Evolutionary conservation across 2,329 filamentous ascomycete species (phyloP), one percentile per base, ranked within the genome.

Genomic region (Lasiodiplodia gonubiensis): DNA sequence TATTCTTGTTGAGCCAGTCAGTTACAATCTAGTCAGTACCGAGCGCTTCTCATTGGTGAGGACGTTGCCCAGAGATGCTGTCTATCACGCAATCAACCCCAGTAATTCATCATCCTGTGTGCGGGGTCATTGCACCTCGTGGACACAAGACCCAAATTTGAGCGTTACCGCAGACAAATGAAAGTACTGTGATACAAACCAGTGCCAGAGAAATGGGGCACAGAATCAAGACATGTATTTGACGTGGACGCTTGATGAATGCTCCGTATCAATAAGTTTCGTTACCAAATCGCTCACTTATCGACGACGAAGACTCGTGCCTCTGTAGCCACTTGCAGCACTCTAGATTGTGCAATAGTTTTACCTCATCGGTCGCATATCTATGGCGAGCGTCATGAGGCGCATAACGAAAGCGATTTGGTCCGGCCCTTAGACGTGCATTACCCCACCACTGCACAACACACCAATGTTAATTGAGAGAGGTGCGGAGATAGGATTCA

Each of bases 71-170:
- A 63, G 59, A 63, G 1, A 21, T 12, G 27, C 8, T 51, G 16
- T 8, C 11, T 48, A 63, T 63, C 42, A 63, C 59, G 59, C 46
- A 63, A 63, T 63, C 30, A 51, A 25, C 46, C 18, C 4, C 18
- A 18, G 16, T 25, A 37, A 63, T 63, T 63, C 30, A 25, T 48
- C 46, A 63, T 63, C 25, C 23, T 14, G 10, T 3, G 33, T 63
- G 59, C 59, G 59, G 59, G 59, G 42, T 63, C 18, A 14, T 35
- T 18, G 11, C 59, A 21, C 8, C 25, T 21, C 30, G 14, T 21
- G 42, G 10, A 46, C 42, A 21, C 42, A 46, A 10, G 16, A 18
- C 39, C 18, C 18, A 3, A n/a, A 18, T n/a, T 18, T 46, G 4
- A 3, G 18, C 18, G 11, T n/a, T 21, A 14, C 10, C 3, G 12